Evolutionary conservation across 352 stramenopile genomes (phyloP), one percentile per base, ranked within the genome.

Genomic region (Globisporangium uncinulatum): DNA sequence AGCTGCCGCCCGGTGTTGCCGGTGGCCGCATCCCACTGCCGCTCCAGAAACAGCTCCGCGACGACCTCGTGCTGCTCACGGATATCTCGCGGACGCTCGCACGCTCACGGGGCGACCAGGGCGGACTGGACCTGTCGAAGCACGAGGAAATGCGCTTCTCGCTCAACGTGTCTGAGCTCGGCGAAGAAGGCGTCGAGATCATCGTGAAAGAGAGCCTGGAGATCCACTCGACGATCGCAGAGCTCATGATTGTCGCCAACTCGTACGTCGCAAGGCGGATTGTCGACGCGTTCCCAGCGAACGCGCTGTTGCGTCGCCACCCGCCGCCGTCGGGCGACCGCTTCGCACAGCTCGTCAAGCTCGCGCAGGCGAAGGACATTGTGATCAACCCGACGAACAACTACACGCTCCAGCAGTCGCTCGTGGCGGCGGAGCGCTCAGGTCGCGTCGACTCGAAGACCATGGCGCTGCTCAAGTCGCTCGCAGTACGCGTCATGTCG

Each of bases 171-270:
- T 78, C 76, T 6, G 77, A 89, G 44, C 47, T 89, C 14, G 76
- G 77, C 13, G 72, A 85, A 48, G 79, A 87, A 56, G 84, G 84
- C 43, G 76, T 95, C 24, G 78, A 89, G 62, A 89, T 98, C 34
- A 84, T 74, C 24, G 76, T 89, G 31, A 97, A 97, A 59, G 82
- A 95, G 56, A 93, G 88, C 51, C 64, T 96, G 29, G 93, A 98
- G 70, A 97, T 98, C 59, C 90, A 98, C 67, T 70, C 85, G 46
- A 97, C 91, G 46, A 97, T 98, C 51, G 91, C 91, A 0, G 92
- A 97, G 70, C 71, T 97, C 43, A 97, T 97, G 91, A 98, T 98
- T 52, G 72, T 97, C 20, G 91, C 93, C 19, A 98, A 98, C 56
- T 77, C 71, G 14, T 91, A 70, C 45, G 91, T 98, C 4, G 93